Percentiles rank a stretch among this genome's conserved stretches.
phyloP scores from a whole-genome alignment of 345 rosid species.

The Cochlearia excelsa region DNA sequence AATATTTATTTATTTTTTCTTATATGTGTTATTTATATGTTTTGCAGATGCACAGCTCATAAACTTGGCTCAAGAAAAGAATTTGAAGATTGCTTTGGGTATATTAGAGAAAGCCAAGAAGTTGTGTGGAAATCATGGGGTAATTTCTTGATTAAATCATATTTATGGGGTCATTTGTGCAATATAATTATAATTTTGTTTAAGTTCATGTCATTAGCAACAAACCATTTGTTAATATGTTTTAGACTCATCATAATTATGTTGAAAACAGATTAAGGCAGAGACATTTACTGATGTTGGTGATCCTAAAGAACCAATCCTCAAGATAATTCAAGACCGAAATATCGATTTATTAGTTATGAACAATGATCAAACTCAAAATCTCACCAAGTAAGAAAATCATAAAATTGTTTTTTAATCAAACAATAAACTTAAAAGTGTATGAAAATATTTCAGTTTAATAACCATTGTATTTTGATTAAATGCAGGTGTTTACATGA shows the following conservation, averaged over 20 bases:
- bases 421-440: background rate
- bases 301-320: constrained; percentile 38
- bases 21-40: background rate
- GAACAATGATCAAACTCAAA: constrained; percentile 27
- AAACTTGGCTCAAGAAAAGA: constrained; percentile 28
- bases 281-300: constrained; percentile 43
- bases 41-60: constrained; percentile 33
- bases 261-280: constrained; percentile 38
- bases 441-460: no score
- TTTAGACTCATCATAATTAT: background rate
- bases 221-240: constrained; percentile 2
- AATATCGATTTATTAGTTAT: constrained; percentile 35
- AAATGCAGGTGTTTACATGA: constrained; percentile 26
- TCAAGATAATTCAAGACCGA: constrained; percentile 35
- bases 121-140: constrained; percentile 47
- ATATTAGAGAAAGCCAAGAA: constrained; percentile 49
- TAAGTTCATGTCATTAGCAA: background rate
- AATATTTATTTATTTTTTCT: background rate
- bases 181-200: background rate
- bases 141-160: constrained; percentile 23
- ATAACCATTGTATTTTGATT: background rate
- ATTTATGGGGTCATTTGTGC: background rate
- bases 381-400: constrained; percentile 36
- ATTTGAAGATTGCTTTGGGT: constrained; percentile 38
- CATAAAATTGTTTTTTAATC: no score